These are phyloP conservation scores for Ceratocystis destructans DNA, from an alignment of 2,329 filamentous ascomycete species.

Conservation along the genomic window DNA sequence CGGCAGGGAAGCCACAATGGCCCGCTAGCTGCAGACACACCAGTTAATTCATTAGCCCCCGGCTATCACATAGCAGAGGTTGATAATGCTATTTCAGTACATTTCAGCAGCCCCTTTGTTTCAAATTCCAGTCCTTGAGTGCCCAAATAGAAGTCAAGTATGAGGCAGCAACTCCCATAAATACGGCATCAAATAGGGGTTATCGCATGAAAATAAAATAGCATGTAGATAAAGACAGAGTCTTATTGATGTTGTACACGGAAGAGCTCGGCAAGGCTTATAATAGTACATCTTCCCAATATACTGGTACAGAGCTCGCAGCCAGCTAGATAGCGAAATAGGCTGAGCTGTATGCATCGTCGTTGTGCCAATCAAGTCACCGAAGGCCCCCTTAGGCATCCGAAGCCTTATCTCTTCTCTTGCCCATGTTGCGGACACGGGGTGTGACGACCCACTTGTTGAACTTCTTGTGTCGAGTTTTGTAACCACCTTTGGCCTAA, in stretches of 20 bases:
- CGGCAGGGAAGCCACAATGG: neutral
- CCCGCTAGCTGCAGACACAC: neutral
- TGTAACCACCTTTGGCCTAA: conserved; percentile 72
- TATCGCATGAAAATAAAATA: neutral
- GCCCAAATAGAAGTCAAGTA: neutral
- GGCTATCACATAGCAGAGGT: neutral
- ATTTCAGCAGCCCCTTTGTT: conserved; percentile 8
- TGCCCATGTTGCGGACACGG: conserved; percentile 78
- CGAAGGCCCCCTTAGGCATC: conserved; percentile 11
- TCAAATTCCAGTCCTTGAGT: neutral
- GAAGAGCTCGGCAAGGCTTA: conserved; percentile 4
- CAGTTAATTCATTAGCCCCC: neutral
- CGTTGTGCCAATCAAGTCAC: neutral
- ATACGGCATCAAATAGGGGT: neutral
- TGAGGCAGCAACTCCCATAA: neutral
- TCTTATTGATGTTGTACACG: conserved; percentile 16
- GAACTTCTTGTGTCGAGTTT: conserved; percentile 79
- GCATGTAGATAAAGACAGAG: neutral
- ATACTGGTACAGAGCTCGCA: conserved; percentile 18
- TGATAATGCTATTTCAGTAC: neutral
- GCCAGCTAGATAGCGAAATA: neutral
- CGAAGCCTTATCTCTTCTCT: conserved; percentile 53
- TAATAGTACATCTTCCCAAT: conserved; percentile 4
- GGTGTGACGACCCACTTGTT: conserved; percentile 85
- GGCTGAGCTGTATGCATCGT: neutral